phyloP scores from a whole-genome alignment of 2,329 filamentous ascomycete genomes.

The Trichoderma afroharzianum region DNA sequence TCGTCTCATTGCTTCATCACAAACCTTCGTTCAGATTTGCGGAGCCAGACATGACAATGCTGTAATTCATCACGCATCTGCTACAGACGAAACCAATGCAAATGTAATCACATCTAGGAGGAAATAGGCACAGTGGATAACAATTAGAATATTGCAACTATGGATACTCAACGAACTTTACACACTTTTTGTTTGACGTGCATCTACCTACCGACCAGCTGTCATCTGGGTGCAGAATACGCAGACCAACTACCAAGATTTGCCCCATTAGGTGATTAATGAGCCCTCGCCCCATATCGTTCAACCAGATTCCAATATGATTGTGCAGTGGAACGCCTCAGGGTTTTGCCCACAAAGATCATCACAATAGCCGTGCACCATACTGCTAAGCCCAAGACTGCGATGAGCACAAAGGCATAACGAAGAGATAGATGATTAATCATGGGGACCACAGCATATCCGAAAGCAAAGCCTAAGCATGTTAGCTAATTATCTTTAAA shows the following conservation, averaged over 20 bases:
- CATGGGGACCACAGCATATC: not conserved
- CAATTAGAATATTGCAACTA: not conserved
- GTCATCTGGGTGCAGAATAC: not conserved
- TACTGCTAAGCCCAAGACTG: not conserved
- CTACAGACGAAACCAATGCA: not conserved
- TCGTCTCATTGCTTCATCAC: not conserved
- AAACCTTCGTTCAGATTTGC: not conserved
- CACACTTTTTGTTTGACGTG: not conserved
- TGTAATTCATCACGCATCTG: not conserved
- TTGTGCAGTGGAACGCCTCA: not conserved
- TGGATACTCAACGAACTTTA: not conserved
- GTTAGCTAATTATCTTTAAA: not conserved
- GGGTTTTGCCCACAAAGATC: not conserved
- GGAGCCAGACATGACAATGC: not conserved
- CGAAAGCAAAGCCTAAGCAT: not conserved
- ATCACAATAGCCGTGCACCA: not conserved
- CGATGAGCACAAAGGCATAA: not conserved
- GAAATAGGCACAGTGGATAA: not conserved
- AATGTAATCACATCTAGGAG: not conserved
- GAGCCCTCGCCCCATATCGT: not conserved
- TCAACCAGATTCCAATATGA: not conserved
- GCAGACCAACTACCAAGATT: not conserved
- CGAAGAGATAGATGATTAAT: not conserved
- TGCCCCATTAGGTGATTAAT: not conserved
- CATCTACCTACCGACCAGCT: too few species aligned